Evolutionary conservation across 495 filamentous ascomycete species (phyloP).

Genomic region (Neohortaea acidophila): DNA sequence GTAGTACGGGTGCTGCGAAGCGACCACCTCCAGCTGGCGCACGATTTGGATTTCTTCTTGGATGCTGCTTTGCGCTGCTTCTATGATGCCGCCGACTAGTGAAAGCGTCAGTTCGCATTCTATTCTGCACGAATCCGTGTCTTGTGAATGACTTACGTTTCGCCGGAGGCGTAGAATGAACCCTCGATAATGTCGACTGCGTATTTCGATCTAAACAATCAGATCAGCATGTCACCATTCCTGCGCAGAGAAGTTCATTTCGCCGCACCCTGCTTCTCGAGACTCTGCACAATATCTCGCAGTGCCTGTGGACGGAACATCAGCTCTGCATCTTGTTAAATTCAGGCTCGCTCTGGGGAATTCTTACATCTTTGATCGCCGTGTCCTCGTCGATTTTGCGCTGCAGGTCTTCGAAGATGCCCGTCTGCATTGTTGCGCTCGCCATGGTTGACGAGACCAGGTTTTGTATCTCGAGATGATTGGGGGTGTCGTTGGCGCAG

Average conservation of each 20-base stretch:
- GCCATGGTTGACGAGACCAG: no score
- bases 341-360: not conserved
- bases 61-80: constrained; percentile 41
- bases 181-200: constrained; percentile 67
- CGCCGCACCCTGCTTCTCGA: constrained; percentile 51
- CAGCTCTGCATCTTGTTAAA: not conserved
- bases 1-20: constrained; percentile 83
- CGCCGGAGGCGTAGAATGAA: constrained; percentile 68
- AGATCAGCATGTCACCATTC: constrained; percentile 7
- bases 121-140: no score
- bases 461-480: no score
- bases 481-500: no score
- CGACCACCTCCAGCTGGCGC: constrained; percentile 46
- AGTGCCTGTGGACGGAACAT: constrained; percentile 45
- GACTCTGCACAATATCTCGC: constrained; percentile 58
- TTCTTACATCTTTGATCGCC: constrained; percentile 53
- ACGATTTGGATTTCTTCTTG: constrained; percentile 41
- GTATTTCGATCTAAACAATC: constrained; percentile 47
- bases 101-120: no score
- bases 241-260: not conserved
- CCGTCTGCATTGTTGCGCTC: constrained; percentile 10
- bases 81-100: no score
- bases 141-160: constrained; percentile 63
- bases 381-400: constrained; percentile 78
- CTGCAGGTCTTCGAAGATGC: constrained; percentile 77